Base-by-base conservation (phyloP, 1,139 yeast genomes). In the Groenewaldozyma auringiensis region DNA sequence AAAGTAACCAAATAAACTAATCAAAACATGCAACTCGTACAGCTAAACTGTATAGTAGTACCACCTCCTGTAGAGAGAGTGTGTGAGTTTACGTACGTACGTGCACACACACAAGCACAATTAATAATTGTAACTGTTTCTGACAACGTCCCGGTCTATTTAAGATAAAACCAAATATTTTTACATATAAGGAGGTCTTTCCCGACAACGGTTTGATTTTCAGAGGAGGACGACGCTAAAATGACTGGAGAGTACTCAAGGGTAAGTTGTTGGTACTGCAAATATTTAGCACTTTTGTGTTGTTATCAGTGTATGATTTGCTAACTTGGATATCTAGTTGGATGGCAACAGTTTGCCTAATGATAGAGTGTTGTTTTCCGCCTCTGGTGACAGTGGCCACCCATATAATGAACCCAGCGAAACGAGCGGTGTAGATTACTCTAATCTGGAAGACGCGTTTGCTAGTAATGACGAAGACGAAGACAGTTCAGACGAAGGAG, bases 381-480 rank as follows among this genome's bases (percentile, higher is more conserved):
- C 25, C 21, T 21, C 38, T 9, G 25, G 25, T 4, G 25, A 33
- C 6, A 17, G 13, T 8, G 36, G 9, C 11, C 36, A 33, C 13
- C 4, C n/a, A 35, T 4, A 8, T 6, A 18, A 18, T 4, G 25
- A 16, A 8, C 9, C 4, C 6, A 35, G 22, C 20, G 16, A 4
- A 17, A 20, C 21, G 38, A 8, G 20, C n/a, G n/a, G 13, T 17
- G 20, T 11, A 4, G 22, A 35, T 18, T 18, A 41, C 17, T 41
- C 43, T 3, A 41, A 27, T 14, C 29, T 46, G 42, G 45, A 44
- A 13, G 49, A 46, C 41, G 47, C 49, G 21, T 46, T 46, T 46
- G 49, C 42, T 21, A 41, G 42, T 31, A 41, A 41, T 20, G 43
- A 42, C 21, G 46, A 42, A 21, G 49, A 43, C 13, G 44, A 43